phyloP scores from a whole-genome alignment of 148 eudicot genomes.

The Selenicereus undatus region DNA sequence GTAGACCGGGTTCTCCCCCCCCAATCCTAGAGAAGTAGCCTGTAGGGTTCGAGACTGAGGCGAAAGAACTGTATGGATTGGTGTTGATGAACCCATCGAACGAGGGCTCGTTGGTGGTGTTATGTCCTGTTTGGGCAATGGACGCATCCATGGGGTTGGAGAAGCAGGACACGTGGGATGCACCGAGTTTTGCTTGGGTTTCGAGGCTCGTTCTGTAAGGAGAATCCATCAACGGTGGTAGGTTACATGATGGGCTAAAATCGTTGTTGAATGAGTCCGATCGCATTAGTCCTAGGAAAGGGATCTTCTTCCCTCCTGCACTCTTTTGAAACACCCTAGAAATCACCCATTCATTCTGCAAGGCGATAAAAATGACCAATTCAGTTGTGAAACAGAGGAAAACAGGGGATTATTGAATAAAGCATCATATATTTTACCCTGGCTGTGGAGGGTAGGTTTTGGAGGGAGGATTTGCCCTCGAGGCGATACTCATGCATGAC shows the following conservation, averaged over 20 bases:
- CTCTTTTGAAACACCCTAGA: constrained; percentile 57
- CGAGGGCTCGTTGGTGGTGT: constrained; percentile 13
- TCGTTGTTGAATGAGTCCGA: constrained; percentile 27
- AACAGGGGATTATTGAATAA: constrained; percentile 10
- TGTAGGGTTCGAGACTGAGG: background rate
- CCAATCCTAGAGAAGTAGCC: constrained; percentile 7
- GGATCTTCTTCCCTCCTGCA: constrained; percentile 40
- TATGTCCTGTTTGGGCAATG: constrained; percentile 26
- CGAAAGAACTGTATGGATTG: constrained; percentile 12
- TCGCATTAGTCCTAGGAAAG: constrained; percentile 23
- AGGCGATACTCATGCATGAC: constrained; percentile 58
- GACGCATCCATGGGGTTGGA: constrained; percentile 47
- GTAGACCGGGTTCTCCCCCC: background rate
- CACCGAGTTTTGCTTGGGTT: constrained; percentile 16
- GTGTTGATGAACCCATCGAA: constrained; percentile 10
- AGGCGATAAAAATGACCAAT: background rate
- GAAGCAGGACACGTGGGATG: constrained; percentile 83
- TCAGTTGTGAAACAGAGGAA: constrained; percentile 3
- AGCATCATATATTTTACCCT: constrained; percentile 11
- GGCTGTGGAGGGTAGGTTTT: constrained; percentile 30
- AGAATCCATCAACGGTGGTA: constrained; percentile 61
- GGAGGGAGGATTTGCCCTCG: constrained; percentile 38
- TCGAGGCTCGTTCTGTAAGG: constrained; percentile 16
- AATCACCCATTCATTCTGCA: constrained; percentile 71
- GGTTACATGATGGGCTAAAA: constrained; percentile 22